phyloP scores from a whole-genome alignment of 2,329 filamentous ascomycete genomes.

The Microsporum ferrugineum region DNA sequence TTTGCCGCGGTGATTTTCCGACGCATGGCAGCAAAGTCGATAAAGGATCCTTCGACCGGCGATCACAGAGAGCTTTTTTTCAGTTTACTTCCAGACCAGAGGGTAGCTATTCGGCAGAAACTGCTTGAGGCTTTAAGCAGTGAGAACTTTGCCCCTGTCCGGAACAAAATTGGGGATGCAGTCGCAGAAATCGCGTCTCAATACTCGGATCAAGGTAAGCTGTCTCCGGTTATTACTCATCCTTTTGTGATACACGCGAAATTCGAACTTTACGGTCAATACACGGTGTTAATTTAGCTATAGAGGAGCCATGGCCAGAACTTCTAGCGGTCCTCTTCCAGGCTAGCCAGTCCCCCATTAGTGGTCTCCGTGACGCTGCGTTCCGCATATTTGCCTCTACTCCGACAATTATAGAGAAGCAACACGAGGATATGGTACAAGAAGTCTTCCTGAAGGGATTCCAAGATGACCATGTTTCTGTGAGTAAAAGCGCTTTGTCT shows the following conservation, averaged over 20 bases:
- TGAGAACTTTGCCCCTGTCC: constrained; percentile 62
- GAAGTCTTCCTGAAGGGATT: constrained; percentile 85
- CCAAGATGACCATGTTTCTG: constrained; percentile 70
- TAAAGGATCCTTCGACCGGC: constrained; percentile 52
- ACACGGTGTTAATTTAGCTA: constrained; percentile 10
- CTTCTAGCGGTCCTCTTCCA: constrained; percentile 77
- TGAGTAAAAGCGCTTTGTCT: constrained; percentile 29
- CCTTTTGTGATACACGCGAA: not conserved
- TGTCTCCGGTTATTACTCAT: constrained; percentile 1
- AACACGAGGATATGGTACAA: constrained; percentile 84
- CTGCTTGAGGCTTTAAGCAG: constrained; percentile 63
- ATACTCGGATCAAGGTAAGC: constrained; percentile 80
- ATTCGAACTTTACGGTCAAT: not conserved
- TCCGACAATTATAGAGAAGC: constrained; percentile 87
- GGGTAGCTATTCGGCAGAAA: constrained; percentile 68
- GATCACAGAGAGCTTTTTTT: constrained; percentile 76
- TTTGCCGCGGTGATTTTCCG: constrained; percentile 92
- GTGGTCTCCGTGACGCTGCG: constrained; percentile 77
- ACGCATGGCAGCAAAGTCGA: constrained; percentile 78
- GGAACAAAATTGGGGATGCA: constrained; percentile 96
- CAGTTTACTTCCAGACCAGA: constrained; percentile 61
- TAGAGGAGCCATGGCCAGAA: constrained; percentile 81
- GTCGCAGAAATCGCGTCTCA: constrained; percentile 91
- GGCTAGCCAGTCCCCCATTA: constrained; percentile 73
- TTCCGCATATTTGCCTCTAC: constrained; percentile 94